These are phyloP conservation scores for Suhomyces taliae DNA, from an alignment of 1,139 yeast species.

Conservation along the genomic window DNA sequence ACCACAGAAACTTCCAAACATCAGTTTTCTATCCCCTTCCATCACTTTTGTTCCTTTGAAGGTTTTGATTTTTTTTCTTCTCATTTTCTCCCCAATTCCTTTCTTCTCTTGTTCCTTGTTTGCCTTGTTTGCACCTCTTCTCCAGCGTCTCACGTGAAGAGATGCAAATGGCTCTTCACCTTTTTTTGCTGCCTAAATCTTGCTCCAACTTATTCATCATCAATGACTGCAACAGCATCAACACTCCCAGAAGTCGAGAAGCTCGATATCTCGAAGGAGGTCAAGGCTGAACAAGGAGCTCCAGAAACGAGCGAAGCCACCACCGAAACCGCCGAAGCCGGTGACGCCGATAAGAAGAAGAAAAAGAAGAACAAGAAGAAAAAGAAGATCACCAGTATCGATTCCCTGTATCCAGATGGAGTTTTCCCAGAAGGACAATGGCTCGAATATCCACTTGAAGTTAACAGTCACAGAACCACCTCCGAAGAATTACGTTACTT, in stretches of 20 bases:
- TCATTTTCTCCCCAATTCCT: no score
- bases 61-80: no score
- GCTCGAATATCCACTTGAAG: conserved; percentile 71
- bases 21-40: no score
- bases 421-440: conserved; percentile 88
- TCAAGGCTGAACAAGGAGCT: background rate
- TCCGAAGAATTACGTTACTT: conserved; percentile 82
- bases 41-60: no score
- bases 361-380: conserved; percentile 45
- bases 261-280: conserved; percentile 7
- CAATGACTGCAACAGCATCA: background rate
- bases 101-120: no score
- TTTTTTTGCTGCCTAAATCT: background rate
- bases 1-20: no score
- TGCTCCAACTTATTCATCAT: background rate
- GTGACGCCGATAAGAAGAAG: conserved; percentile 8
- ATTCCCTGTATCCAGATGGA: conserved; percentile 67
- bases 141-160: no score
- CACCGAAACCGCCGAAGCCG: conserved; percentile 36
- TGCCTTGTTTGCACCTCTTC: no score
- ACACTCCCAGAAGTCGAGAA: conserved; percentile 4
- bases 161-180: no score
- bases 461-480: conserved; percentile 74
- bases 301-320: conserved; percentile 1
- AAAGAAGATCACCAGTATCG: conserved; percentile 57